These are phyloP conservation scores for Stygiomarasmius scandens DNA, from an alignment of 1,284 basidiomycete genomes.

Conservation along the genomic window DNA sequence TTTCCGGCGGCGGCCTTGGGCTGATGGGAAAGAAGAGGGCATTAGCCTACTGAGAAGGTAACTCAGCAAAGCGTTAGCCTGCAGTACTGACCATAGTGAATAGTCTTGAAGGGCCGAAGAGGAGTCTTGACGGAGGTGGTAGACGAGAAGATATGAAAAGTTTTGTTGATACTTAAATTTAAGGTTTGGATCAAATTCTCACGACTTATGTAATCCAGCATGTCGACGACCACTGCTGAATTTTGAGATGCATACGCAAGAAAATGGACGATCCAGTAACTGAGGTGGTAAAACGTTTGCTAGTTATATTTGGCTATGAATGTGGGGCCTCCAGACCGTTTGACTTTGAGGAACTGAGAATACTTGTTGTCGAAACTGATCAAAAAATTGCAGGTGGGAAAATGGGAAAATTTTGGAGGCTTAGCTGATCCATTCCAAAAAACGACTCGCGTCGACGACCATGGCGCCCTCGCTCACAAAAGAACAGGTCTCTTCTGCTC, in stretches of 20 bases:
- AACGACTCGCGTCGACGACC: slow-evolving; percentile 18
- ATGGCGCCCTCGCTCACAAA: slow-evolving; percentile 61
- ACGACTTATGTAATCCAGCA: no score
- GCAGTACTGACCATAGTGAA: slow-evolving; percentile 70
- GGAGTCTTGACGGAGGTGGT: slow-evolving; percentile 10
- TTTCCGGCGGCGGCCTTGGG: slow-evolving; percentile 75
- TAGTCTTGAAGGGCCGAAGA: slow-evolving; percentile 26
- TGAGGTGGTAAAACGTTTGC: no score
- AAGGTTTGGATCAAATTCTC: slow-evolving; percentile 30
- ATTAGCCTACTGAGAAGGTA: slow-evolving; percentile 90
- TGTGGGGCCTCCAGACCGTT: no score
- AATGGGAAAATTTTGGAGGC: no score
- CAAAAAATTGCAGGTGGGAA: no score
- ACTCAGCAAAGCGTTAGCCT: slow-evolving; percentile 84
- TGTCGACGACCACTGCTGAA: no score
- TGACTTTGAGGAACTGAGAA: no score
- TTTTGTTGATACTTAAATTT: slow-evolving; percentile 18
- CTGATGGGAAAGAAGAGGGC: slow-evolving; percentile 45
- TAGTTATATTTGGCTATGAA: no score
- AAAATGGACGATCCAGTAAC: no score
- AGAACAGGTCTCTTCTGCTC: slow-evolving; percentile 71
- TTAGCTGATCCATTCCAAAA: no score
- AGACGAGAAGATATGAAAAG: background rate
- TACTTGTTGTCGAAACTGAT: no score
- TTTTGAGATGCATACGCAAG: background rate